Percentiles rank a stretch among this genome's conserved stretches.
phyloP scores from a whole-genome alignment of 2,329 filamentous ascomycete genomes.

The Arachnopeziza araneosa region DNA sequence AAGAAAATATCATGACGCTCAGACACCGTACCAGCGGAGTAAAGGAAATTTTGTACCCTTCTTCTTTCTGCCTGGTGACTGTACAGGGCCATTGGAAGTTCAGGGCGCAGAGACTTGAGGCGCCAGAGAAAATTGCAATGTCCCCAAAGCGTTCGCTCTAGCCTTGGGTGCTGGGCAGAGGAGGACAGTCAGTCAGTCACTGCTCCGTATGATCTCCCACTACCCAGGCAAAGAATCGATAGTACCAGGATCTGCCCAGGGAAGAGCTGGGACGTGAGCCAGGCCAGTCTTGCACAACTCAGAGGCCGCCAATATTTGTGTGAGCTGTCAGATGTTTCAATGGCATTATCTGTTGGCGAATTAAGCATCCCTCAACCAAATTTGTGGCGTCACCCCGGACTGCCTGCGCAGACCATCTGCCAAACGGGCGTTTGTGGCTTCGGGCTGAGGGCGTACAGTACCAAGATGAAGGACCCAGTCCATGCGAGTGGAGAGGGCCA shows the following conservation, averaged over 20 bases:
- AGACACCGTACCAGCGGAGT: neutral
- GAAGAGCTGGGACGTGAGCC: neutral
- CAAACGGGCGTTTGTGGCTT: neutral
- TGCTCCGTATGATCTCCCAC: neutral
- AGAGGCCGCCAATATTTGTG: neutral
- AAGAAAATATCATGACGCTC: neutral
- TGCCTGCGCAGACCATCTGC: neutral
- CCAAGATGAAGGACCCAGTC: neutral
- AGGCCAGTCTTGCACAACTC: neutral
- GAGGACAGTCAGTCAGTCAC: neutral
- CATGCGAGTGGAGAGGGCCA: too few species aligned
- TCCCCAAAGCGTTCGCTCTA: neutral
- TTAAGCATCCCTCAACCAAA: neutral
- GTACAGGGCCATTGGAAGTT: neutral
- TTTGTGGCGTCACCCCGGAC: neutral
- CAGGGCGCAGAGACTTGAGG: neutral
- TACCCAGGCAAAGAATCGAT: neutral
- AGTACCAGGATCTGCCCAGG: neutral
- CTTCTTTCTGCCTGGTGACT: neutral
- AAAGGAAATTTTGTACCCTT: neutral
- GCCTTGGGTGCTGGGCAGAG: neutral
- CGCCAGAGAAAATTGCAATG: slow-evolving; percentile 9
- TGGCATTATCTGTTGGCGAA: neutral
- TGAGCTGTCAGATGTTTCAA: neutral
- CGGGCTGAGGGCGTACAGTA: neutral